Evolutionary conservation across 345 rosid species (phyloP), one percentile per base, ranked within the genome.

Genomic region (Aegle marmelos): DNA sequence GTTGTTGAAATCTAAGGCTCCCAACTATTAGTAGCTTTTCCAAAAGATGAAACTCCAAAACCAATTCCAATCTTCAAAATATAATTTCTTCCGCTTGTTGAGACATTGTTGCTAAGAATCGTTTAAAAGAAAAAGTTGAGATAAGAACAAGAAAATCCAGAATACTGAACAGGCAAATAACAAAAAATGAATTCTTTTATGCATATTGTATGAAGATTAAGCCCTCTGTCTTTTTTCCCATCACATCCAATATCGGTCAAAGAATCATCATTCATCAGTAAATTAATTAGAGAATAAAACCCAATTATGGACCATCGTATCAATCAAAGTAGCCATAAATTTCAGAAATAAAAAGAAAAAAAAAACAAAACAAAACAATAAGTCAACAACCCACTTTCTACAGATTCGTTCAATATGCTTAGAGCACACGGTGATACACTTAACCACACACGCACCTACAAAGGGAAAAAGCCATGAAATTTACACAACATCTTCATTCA

Each of bases 321-420:
- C 68, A 61, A 69, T 71, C 59, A 78, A 76, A 85, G 74, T 60
- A 79, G 53, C 78, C 41, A 19, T 76, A 74, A 68, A 67, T 79
- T 66, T 75, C 66, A 56, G 81, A 73, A 70, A 53, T 58, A 39
- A 39, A 39, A 39, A 39, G 13, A 4, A 39, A 39, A 39, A 39
- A 9, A 39, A 39, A 76, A 64, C 7, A 57, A 34, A 1, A 68
- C 61, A 65, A 37, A 7, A 54, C 24, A 60, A 33, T 17, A 70
- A 66, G 50, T 11, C 70, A 71, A 59, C 82, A 83, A 31, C 68
- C 80, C 82, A 86, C 83, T 86, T 82, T 78, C 81, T 60, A 76
- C 57, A 76, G 79, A 85, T 84, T 85, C 76, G 66, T 69, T 53
- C 75, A 78, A 81, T 68, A 65, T 74, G 75, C 82, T 71, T 72